Percentiles rank a stretch among this genome's conserved stretches.
phyloP scores from a whole-genome alignment of 1,284 basidiomycete genomes.

The Leccinum solheimii region DNA sequence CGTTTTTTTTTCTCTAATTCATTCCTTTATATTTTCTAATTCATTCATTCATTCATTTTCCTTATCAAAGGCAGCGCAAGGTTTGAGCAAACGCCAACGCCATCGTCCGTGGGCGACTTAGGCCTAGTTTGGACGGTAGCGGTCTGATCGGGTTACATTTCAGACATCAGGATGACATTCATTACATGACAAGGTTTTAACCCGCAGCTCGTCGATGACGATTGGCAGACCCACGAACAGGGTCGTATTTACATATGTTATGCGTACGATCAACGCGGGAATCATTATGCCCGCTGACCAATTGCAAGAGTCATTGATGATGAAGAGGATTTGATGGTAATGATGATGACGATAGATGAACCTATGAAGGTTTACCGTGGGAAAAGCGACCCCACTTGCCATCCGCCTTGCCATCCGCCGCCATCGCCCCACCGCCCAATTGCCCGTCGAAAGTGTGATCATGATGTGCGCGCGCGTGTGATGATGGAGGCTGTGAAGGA shows the following conservation, averaged over 20 bases:
- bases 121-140: background rate
- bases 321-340: background rate
- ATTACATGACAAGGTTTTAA: background rate
- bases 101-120: background rate
- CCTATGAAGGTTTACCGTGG: background rate
- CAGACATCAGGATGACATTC: background rate
- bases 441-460: background rate
- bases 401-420: background rate
- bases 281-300: background rate
- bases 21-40: background rate
- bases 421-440: background rate
- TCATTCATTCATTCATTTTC: background rate
- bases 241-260: background rate
- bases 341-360: background rate
- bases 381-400: background rate
- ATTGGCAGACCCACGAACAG: background rate
- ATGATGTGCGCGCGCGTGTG: background rate
- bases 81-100: background rate
- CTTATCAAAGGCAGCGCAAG: background rate
- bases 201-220: background rate
- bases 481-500: background rate
- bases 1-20: background rate
- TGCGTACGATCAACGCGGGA: background rate
- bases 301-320: background rate
- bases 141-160: background rate